phyloP scores from a whole-genome alignment of 768 basidiomycete genomes.

The Lentinula boryana region DNA sequence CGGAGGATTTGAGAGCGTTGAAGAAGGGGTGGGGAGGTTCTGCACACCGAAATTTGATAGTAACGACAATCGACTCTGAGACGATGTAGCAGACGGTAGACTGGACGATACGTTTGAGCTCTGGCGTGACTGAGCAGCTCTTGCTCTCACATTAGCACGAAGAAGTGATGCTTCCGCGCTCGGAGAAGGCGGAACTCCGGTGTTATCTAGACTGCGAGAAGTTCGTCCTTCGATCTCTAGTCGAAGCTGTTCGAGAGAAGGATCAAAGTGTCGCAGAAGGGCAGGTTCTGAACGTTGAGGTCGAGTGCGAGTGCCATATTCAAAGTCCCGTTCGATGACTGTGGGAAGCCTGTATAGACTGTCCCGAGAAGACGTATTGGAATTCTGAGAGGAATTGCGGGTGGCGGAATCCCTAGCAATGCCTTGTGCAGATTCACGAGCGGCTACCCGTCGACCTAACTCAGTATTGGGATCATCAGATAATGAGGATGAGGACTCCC shows the following conservation, averaged over 20 bases:
- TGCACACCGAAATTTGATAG: conserved; percentile 35
- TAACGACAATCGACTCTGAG: conserved; percentile 24
- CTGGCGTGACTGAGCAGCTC: conserved; percentile 12
- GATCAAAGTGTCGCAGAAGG: conserved; percentile 1
- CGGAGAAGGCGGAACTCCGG: not conserved
- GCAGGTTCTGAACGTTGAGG: conserved; percentile 21
- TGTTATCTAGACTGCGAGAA: conserved; percentile 15
- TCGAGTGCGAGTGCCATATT: conserved; percentile 11
- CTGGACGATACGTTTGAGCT: conserved; percentile 16
- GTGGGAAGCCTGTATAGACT: conserved; percentile 12
- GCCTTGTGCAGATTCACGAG: conserved; percentile 27
- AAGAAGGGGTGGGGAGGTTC: conserved; percentile 30
- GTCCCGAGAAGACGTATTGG: conserved; percentile 3
- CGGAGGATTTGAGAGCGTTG: conserved; percentile 22
- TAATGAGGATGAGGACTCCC: conserved; percentile 9
- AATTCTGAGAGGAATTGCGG: not conserved
- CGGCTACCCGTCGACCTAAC: conserved; percentile 34
- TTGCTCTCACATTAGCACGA: not conserved
- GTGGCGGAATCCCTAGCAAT: conserved; percentile 7
- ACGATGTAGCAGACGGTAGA: conserved; percentile 14
- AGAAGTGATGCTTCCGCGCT: conserved; percentile 1
- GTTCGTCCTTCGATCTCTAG: conserved; percentile 10
- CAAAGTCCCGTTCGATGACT: conserved; percentile 20
- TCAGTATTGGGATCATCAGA: conserved; percentile 30
- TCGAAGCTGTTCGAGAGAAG: conserved; percentile 7